Evolutionary conservation across 2,329 filamentous ascomycete species (phyloP), one percentile per base, ranked within the genome.

Genomic region (Aspergillus hortae): DNA sequence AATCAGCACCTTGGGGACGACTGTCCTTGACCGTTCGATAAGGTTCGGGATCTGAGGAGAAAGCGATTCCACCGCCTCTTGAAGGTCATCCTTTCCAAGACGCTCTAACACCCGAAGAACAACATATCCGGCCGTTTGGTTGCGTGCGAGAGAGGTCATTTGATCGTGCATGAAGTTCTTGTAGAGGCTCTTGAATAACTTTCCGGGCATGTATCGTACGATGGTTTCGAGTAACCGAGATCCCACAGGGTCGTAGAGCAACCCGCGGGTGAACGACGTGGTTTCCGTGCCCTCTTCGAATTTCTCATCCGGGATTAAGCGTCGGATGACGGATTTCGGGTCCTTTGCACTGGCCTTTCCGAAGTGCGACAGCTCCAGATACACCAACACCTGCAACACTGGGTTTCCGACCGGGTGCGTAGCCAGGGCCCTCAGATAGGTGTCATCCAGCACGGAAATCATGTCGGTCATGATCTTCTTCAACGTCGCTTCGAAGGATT

Each of bases 381-480:
- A 89, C 3, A 99, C 77, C 27, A 99, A 77, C 1, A 97, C 80
- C 68, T 97, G 94, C n/a, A 99, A 79, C 0, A 91, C 88, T 0
- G 94, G 94, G 64, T 96, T 96, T 44, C 91, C 94, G 1, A 92
- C 89, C 4, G 89, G 90, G 64, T 97, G 92, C 17, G 86, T 91
- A 1, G 92, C 90, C 51, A 99, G 77, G 2, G 94, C 85, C 25
- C 90, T 85, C 25, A 97, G 80, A 62, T 90, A 88, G 3, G 87
- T 89, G 2, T 87, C 81, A 66, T 94, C 90, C 61, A 96, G 80
- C 1, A 82, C 83, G 1, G 85, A 79, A 9, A 90, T 85, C 45
- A 89, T 88, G 61, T 91, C 88, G 41, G 77, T 77, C 59, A 96
- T 89, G 58, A 96, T 87, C 68, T 95, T 92, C 61, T 88, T 85